phyloP scores from a whole-genome alignment of 345 rosid genomes.

The Salix udensis region DNA sequence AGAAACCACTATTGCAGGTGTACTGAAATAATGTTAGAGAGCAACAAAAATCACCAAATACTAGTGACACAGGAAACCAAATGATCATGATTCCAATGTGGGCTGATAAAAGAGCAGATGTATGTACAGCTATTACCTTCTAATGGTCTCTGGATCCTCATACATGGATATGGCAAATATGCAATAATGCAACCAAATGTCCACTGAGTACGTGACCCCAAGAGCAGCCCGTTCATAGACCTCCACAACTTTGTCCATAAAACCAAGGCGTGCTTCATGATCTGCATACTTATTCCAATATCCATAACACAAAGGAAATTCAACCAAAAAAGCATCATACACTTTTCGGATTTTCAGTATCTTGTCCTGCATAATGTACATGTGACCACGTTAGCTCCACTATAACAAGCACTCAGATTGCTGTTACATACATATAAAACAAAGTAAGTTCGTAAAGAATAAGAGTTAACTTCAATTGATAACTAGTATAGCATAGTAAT shows the following conservation, averaged over 20 bases:
- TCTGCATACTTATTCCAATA: conserved; percentile 99
- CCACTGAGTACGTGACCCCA: conserved; percentile 95
- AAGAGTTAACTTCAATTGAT: neutral
- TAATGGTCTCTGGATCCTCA: conserved; percentile 87
- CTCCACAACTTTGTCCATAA: conserved; percentile 90
- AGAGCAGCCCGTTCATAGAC: conserved; percentile 92
- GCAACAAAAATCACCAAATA: conserved; percentile 35
- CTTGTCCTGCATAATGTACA: conserved; percentile 24
- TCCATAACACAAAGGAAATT: conserved; percentile 95
- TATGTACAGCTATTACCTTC: conserved; percentile 63
- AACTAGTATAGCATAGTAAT: neutral
- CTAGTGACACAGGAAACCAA: conserved; percentile 29
- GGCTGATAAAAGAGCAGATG: conserved; percentile 21
- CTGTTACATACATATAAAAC: neutral
- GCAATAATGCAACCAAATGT: conserved; percentile 93
- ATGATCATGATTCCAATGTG: conserved; percentile 28
- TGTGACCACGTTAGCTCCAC: conserved; percentile 17
- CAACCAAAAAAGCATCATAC: conserved; percentile 87
- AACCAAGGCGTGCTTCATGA: conserved; percentile 83
- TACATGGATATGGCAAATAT: conserved; percentile 72
- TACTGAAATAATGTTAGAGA: conserved; percentile 66
- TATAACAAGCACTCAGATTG: neutral
- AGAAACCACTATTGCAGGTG: conserved; percentile 66
- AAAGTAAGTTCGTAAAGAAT: neutral
- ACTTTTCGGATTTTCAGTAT: conserved; percentile 42